A percentile compares a stretch with the other conserved stretches of the same genome.
phyloP scores from a whole-genome alignment of 495 filamentous ascomycete genomes.

The Neohortaea acidophila region DNA sequence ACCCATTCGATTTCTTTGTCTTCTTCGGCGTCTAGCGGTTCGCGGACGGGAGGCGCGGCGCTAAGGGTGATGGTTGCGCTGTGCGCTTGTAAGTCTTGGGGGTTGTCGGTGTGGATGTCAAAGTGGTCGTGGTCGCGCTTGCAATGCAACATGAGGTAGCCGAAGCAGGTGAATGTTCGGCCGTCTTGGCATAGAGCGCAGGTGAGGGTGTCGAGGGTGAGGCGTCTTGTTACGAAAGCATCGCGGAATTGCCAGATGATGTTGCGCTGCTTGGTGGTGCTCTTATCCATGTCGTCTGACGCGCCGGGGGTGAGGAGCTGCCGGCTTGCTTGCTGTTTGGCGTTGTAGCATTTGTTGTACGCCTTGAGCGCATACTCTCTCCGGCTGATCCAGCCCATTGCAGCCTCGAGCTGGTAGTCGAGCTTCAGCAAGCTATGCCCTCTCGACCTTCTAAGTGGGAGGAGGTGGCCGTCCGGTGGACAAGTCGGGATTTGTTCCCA shows the following conservation, averaged over 20 bases:
- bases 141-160: neutral
- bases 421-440: conserved; percentile 1
- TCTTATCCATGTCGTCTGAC: conserved; percentile 3
- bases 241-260: conserved; percentile 3
- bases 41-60: no score
- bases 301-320: conserved; percentile 9
- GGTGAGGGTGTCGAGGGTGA: conserved; percentile 1
- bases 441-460: conserved; percentile 3
- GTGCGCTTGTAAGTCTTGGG: neutral
- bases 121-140: conserved; percentile 7
- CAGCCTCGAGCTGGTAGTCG: conserved; percentile 5
- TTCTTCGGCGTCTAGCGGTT: neutral
- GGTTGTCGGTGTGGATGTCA: neutral
- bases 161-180: neutral
- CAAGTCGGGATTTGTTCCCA: conserved; percentile 12
- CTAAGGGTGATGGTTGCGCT: conserved; percentile 1
- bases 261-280: neutral
- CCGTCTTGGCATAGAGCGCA: conserved; percentile 7
- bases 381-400: conserved; percentile 10
- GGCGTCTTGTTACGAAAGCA: neutral
- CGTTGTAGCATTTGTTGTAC: conserved; percentile 4
- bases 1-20: conserved; percentile 8
- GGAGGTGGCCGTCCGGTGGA: neutral
- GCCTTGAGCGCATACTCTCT: conserved; percentile 1
- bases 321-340: neutral